These are phyloP conservation scores for Macrolepiota fuliginosa DNA, from an alignment of 768 basidiomycete genomes.

Conservation along the genomic window DNA sequence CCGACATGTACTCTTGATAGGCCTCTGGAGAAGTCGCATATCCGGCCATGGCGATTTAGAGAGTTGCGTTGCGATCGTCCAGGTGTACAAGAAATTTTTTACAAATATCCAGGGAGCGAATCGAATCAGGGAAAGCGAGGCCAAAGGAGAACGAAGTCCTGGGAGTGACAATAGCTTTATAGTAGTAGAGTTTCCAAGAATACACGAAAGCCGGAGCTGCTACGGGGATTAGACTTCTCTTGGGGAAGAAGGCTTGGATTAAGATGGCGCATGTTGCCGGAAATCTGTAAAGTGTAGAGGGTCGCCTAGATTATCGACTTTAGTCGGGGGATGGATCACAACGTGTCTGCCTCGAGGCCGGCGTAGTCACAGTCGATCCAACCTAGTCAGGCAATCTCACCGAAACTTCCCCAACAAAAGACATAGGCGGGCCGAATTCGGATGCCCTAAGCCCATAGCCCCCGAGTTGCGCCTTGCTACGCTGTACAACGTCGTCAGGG, in stretches of 20 bases:
- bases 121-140: slow-evolving; percentile 21
- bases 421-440: slow-evolving; percentile 8
- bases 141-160: slow-evolving; percentile 19
- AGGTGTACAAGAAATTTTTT: not conserved
- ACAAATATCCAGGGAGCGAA: slow-evolving; percentile 16
- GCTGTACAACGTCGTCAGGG: not conserved
- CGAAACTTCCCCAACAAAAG: slow-evolving; percentile 8
- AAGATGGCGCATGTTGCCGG: slow-evolving; percentile 30
- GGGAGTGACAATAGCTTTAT: slow-evolving; percentile 31
- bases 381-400: slow-evolving; percentile 4
- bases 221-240: slow-evolving; percentile 29
- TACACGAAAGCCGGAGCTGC: slow-evolving; percentile 26
- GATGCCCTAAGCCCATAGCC: slow-evolving; percentile 10
- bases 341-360: slow-evolving; percentile 47
- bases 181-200: slow-evolving; percentile 25
- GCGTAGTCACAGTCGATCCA: slow-evolving; percentile 8
- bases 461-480: not conserved
- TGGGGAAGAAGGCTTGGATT: slow-evolving; percentile 21
- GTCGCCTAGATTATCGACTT: slow-evolving; percentile 32
- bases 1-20: slow-evolving; percentile 51
- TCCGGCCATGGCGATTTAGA: slow-evolving; percentile 52
- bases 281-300: slow-evolving; percentile 27
- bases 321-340: slow-evolving; percentile 40
- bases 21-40: slow-evolving; percentile 60
- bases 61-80: not conserved